phyloP scores from a whole-genome alignment of 225 moss, liverwort and hornwort genomes.

The Rhytidiadelphus loreus region DNA sequence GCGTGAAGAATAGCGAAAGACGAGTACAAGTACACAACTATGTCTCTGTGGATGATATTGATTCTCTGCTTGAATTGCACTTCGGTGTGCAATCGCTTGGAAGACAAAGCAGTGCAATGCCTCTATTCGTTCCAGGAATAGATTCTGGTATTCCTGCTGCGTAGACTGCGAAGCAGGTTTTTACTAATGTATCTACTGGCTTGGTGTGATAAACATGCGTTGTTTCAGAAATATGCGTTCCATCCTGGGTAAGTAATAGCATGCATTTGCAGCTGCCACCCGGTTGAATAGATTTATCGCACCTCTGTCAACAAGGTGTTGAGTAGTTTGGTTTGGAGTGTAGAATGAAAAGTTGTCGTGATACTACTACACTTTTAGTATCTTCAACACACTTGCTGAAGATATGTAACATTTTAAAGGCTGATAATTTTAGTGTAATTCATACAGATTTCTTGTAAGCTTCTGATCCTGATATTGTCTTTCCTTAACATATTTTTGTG shows the following conservation, averaged over 20 bases:
- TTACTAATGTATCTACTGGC: background rate
- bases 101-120: background rate
- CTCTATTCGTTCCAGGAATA: background rate
- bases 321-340: background rate
- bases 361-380: background rate
- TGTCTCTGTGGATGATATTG: conserved; percentile 13
- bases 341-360: background rate
- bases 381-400: background rate
- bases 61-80: conserved; percentile 10
- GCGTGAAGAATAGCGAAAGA: conserved; percentile 7
- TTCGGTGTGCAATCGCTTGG: background rate
- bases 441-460: background rate
- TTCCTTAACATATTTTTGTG: background rate
- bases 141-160: conserved; percentile 1
- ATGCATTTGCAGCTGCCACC: background rate
- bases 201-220: background rate
- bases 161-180: background rate
- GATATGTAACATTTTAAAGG: background rate
- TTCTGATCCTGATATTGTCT: background rate
- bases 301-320: background rate
- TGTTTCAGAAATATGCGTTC: background rate
- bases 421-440: background rate
- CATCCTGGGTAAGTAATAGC: background rate
- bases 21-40: conserved; percentile 8
- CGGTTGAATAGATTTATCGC: background rate